phyloP scores from a whole-genome alignment of 2,329 filamentous ascomycete genomes.

The Magnaporthiopsis incrustans region DNA sequence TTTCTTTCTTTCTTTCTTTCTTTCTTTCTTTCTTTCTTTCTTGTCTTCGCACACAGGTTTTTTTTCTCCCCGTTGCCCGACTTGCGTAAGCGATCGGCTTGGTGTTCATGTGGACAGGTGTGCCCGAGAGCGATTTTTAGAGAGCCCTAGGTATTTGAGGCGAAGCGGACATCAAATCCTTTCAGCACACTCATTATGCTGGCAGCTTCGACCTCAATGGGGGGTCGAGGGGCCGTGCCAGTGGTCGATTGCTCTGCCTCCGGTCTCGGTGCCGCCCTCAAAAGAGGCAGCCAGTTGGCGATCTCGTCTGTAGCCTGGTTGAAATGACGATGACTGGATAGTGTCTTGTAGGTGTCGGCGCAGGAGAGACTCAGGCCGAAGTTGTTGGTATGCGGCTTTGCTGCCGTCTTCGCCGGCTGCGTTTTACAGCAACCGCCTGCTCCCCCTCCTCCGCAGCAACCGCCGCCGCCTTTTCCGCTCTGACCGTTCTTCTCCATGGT shows the following conservation, averaged over 20 bases:
- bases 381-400: slow-evolving; percentile 16
- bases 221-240: slow-evolving; percentile 33
- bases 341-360: slow-evolving; percentile 70
- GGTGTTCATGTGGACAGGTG: no score
- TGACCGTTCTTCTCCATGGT: slow-evolving; percentile 36
- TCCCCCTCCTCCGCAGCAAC: slow-evolving; percentile 57
- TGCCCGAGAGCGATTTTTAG: neutral
- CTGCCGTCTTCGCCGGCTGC: neutral
- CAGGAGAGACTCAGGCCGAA: slow-evolving; percentile 57
- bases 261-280: slow-evolving; percentile 48
- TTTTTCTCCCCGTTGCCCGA: slow-evolving; percentile 11
- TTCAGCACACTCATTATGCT: slow-evolving; percentile 82
- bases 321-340: slow-evolving; percentile 70
- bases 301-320: slow-evolving; percentile 66
- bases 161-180: slow-evolving; percentile 71
- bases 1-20: no score
- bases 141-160: slow-evolving; percentile 17
- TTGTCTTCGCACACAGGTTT: neutral
- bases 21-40: no score
- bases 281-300: slow-evolving; percentile 65
- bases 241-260: slow-evolving; percentile 23
- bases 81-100: slow-evolving; percentile 9
- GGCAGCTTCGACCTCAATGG: slow-evolving; percentile 73
- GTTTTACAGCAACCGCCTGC: slow-evolving; percentile 58
- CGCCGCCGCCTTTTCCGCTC: slow-evolving; percentile 15